phyloP scores from a whole-genome alignment of 768 basidiomycete genomes.

The Lactifluus rugatus region DNA sequence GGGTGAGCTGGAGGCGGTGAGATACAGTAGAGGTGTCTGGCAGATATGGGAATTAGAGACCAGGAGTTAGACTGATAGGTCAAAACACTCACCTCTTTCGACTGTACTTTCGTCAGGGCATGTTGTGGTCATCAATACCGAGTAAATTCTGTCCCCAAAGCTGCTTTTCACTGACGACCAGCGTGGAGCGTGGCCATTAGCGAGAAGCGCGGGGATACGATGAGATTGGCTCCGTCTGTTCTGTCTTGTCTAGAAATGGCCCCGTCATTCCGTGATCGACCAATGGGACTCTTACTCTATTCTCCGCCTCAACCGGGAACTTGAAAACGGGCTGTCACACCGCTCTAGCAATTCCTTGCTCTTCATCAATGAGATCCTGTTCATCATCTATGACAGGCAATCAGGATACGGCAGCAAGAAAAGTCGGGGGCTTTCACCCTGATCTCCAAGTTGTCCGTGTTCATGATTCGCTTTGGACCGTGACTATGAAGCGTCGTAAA shows the following conservation, averaged over 20 bases:
- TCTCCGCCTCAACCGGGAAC: slow-evolving; percentile 2
- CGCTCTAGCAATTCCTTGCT: too few relatives aligned
- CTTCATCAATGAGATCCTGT: too few relatives aligned
- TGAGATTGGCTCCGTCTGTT: not conserved
- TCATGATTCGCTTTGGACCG: too few relatives aligned
- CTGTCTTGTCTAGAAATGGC: not conserved
- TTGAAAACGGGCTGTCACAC: too few relatives aligned
- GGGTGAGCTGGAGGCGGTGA: not conserved
- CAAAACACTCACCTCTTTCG: not conserved
- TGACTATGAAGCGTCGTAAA: too few relatives aligned
- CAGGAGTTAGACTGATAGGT: not conserved
- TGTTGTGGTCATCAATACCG: not conserved
- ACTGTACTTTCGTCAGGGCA: not conserved
- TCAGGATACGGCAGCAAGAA: too few relatives aligned
- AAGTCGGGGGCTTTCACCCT: too few relatives aligned
- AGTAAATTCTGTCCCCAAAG: not conserved
- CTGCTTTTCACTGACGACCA: not conserved
- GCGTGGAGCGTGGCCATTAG: not conserved
- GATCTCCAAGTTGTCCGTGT: too few relatives aligned
- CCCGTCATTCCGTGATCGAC: not conserved
- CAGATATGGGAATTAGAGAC: not conserved
- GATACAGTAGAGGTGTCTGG: not conserved
- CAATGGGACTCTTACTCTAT: not conserved
- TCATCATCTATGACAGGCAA: too few relatives aligned
- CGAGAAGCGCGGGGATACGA: not conserved